phyloP scores from a whole-genome alignment of 192 early-diverging fungal genomes.

The Pilaira anomala region DNA sequence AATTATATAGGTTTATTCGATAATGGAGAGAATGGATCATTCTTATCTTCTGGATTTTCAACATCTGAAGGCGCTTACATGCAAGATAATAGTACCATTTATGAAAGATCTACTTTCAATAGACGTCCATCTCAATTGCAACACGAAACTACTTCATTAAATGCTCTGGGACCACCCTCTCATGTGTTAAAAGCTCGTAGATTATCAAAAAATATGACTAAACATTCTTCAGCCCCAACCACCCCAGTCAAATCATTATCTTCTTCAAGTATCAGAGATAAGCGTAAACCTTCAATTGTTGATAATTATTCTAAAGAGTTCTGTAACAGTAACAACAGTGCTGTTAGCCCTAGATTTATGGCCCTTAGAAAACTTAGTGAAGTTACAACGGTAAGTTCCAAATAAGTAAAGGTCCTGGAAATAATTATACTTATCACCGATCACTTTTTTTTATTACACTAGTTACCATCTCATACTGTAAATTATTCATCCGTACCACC shows the following conservation, averaged over 20 bases:
- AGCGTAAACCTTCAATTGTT: neutral
- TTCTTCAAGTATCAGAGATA: neutral
- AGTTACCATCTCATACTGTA: constrained; percentile 1
- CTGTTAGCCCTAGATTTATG: constrained; percentile 24
- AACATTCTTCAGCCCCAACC: neutral
- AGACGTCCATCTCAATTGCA: too few relatives aligned
- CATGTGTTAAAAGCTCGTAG: constrained; percentile 11
- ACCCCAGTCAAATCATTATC: neutral
- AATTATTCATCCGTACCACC: too few relatives aligned
- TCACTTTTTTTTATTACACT: constrained; percentile 2
- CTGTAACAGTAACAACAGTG: constrained; percentile 14
- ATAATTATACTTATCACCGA: neutral
- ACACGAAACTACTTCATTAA: neutral
- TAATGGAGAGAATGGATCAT: too few relatives aligned
- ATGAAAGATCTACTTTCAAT: too few relatives aligned
- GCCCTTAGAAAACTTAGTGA: constrained; percentile 24
- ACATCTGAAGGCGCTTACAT: too few relatives aligned
- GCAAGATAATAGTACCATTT: too few relatives aligned
- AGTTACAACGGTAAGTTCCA: constrained; percentile 5
- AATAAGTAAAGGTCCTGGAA: neutral
- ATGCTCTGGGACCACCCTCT: constrained; percentile 18
- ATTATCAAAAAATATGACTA: neutral
- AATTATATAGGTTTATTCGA: too few relatives aligned
- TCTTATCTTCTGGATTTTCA: too few relatives aligned
- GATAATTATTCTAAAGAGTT: neutral